phyloP scores from a whole-genome alignment of 2,329 filamentous ascomycete species.

The Claviceps sp. region DNA sequence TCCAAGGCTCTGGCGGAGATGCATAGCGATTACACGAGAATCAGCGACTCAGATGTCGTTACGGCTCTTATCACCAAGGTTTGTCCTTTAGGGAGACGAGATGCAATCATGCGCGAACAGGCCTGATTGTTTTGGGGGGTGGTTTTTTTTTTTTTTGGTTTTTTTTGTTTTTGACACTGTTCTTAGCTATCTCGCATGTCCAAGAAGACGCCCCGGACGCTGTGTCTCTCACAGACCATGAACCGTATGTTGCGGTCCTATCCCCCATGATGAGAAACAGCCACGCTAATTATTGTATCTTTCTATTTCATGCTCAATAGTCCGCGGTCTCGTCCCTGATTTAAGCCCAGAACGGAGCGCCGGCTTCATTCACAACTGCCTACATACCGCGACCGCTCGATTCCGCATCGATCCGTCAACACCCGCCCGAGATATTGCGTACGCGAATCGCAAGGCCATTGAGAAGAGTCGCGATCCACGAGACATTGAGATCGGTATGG shows the following conservation, averaged over 20 bases:
- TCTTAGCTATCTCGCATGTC: not conserved
- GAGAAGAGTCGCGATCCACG: not conserved
- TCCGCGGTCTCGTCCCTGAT: not conserved
- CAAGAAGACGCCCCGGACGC: not conserved
- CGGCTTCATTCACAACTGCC: constrained; percentile 2
- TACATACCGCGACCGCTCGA: not conserved
- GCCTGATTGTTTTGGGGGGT: too few relatives aligned
- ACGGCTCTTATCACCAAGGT: constrained; percentile 7
- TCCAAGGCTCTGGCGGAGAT: not conserved
- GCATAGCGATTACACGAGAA: not conserved
- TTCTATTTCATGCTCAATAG: not conserved
- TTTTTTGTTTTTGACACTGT: not conserved
- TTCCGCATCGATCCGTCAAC: not conserved
- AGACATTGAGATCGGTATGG: not conserved
- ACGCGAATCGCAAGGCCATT: constrained; percentile 1
- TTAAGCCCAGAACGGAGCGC: not conserved
- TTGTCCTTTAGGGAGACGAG: not conserved
- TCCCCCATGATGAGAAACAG: too few relatives aligned
- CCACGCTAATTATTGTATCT: not conserved
- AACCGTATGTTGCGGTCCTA: not conserved
- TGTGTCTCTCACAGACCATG: not conserved
- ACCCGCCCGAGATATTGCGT: constrained; percentile 1
- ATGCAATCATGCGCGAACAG: not conserved
- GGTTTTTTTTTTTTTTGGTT: not conserved
- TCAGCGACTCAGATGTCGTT: constrained; percentile 7